Base-by-base conservation (phyloP, 192 early-diverging fungal genomes). In the Backusella tarrabulga region DNA sequence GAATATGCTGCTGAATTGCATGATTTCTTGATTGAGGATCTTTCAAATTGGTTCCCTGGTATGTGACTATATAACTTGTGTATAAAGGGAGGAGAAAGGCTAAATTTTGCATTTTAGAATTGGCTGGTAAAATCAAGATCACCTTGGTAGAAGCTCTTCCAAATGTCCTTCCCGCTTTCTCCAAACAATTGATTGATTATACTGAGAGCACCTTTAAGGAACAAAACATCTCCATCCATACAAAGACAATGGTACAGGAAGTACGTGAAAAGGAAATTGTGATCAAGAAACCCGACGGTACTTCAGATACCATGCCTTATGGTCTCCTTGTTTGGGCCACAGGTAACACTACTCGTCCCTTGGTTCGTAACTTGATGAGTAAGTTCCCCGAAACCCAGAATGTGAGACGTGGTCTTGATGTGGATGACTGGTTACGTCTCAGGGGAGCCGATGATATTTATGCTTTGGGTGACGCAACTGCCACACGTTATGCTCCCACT, bases 271-370 rank as follows among this genome's bases (percentile, higher is more conserved):
- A 93, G 81, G 87, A 90, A 54, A 88, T 95, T 70, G 80, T 92
- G 35, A 90, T 95, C 8, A 81, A 88, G 73, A 84, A 93, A 36
- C 79, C 84, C 72, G 86, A 93, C 73, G 91, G 91, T 79, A 77
- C 89, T 71, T 66, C 87, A 17, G 85, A 88, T 67, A 84, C 77
- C 29, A 92, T 95, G 71, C 92, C 92, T 14, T 95, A 92, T 75
- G 93, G 93, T 44, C 80, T 96, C 50, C 79, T 95, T 34, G 93
- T 95, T 14, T 96, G 95, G 95, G 93, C 95, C 15, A 95, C 95
- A 5, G 95, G 95, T 44, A 95, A 95, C 78, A 90, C 92, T 21
- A 83, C 90, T 36, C 83, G 94, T 17, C 89, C 91, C 12, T 81
- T 93, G 70, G 85, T 93, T 52, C 79, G 84, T 23, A 85, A 92